phyloP scores from a whole-genome alignment of 306 rosid genomes.

The Prunus armeniaca region DNA sequence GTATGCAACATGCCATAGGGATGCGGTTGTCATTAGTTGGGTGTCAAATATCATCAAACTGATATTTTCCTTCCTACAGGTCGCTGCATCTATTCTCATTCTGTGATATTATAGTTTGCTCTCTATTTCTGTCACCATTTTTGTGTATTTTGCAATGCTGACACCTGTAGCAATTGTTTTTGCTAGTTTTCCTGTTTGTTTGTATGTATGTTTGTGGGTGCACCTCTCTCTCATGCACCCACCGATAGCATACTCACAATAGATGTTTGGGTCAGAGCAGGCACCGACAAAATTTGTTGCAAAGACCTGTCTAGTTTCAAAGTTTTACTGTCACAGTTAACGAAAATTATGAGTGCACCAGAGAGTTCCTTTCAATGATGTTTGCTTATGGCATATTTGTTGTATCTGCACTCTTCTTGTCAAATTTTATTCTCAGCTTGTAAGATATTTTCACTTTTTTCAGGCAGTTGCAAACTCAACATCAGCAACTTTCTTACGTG shows the following conservation, averaged over 20 bases:
- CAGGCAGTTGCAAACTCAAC: constrained; percentile 99
- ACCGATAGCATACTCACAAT: background rate
- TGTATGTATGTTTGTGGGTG: background rate
- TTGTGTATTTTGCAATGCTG: background rate
- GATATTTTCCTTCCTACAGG: background rate
- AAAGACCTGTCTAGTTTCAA: background rate
- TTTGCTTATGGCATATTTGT: background rate
- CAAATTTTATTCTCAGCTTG: background rate
- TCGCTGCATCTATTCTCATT: background rate
- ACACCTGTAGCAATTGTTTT: background rate
- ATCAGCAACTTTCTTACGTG: constrained; percentile 96
- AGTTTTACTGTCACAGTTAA: background rate
- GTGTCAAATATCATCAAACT: background rate
- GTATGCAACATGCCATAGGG: background rate
- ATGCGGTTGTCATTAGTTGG: background rate
- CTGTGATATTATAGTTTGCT: background rate
- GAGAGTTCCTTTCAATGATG: background rate
- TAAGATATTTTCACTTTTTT: constrained; percentile 12
- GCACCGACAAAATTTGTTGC: background rate
- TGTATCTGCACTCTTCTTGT: background rate
- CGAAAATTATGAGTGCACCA: background rate
- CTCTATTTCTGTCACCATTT: background rate
- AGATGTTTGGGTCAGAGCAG: background rate
- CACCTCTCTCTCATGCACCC: background rate
- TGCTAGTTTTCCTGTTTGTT: background rate